A percentile compares a stretch with the other conserved stretches of the same genome.
These are phyloP conservation scores for Volvox carteri DNA, from an alignment of 163 green algal species.

Conservation along the genomic window DNA sequence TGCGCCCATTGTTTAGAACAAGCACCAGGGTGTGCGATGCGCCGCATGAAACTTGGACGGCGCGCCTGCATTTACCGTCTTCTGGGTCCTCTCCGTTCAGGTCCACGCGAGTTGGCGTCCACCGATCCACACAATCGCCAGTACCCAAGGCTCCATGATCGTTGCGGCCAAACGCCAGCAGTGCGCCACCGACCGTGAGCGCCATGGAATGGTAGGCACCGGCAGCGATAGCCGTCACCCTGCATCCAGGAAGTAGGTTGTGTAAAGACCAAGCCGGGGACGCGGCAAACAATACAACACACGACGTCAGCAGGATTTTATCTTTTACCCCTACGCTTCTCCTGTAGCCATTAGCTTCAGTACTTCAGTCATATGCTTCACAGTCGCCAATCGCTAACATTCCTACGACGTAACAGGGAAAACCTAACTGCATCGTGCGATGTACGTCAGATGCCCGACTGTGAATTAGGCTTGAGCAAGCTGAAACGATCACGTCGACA, in stretches of 20 bases:
- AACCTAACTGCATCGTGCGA: too few species aligned
- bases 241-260: too few species aligned
- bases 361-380: too few species aligned
- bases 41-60: slow-evolving; percentile 84
- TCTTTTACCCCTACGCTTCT: too few species aligned
- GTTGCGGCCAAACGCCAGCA: slow-evolving; percentile 86
- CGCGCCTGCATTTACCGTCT: slow-evolving; percentile 62
- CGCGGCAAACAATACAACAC: too few species aligned
- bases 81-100: slow-evolving; percentile 43
- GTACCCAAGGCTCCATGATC: slow-evolving; percentile 79
- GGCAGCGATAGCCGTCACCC: slow-evolving; percentile 84
- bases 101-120: slow-evolving; percentile 73
- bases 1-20: slow-evolving; percentile 69
- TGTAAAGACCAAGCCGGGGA: too few species aligned
- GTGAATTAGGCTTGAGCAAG: too few species aligned
- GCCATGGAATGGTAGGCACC: slow-evolving; percentile 86
- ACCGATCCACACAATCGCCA: slow-evolving; percentile 69
- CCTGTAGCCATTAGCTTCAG: too few species aligned
- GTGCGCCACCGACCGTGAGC: slow-evolving; percentile 82
- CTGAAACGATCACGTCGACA: background rate
- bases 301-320: too few species aligned
- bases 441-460: too few species aligned
- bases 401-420: too few species aligned
- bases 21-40: slow-evolving; percentile 80
- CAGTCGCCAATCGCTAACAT: too few species aligned